Evolutionary conservation across 1,284 basidiomycete genomes (phyloP).

Genomic region (Moesziomyces globuligerus): DNA sequence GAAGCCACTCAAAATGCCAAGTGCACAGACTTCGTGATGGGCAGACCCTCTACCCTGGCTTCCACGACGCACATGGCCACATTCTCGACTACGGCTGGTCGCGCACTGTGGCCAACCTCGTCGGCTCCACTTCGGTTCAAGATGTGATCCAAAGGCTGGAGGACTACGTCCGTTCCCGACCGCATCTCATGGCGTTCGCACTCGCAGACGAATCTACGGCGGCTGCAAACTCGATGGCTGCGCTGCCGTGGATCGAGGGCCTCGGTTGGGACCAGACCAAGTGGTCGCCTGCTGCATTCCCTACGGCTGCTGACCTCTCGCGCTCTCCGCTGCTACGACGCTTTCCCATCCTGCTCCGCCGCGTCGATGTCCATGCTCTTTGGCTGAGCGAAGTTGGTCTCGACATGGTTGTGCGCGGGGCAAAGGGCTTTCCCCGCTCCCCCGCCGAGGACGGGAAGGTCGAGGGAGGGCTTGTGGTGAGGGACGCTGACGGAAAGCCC

Average conservation of each 20-base stretch:
- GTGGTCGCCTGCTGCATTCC: slow-evolving; percentile 70
- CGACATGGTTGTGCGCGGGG: slow-evolving; percentile 14
- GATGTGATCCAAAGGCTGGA: slow-evolving; percentile 51
- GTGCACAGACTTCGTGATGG: slow-evolving; percentile 22
- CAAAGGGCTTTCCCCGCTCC: slow-evolving; percentile 64
- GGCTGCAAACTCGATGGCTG: neutral
- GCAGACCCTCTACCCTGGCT: slow-evolving; percentile 48
- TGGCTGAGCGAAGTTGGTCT: slow-evolving; percentile 82
- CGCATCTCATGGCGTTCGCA: slow-evolving; percentile 27
- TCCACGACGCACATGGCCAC: slow-evolving; percentile 63
- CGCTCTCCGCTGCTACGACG: slow-evolving; percentile 43
- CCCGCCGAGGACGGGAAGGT: slow-evolving; percentile 69
- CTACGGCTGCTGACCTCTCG: slow-evolving; percentile 76
- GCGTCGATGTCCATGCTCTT: slow-evolving; percentile 80
- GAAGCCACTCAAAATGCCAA: slow-evolving; percentile 13
- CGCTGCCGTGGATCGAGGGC: slow-evolving; percentile 78
- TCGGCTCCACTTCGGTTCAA: slow-evolving; percentile 43
- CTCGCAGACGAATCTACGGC: slow-evolving; percentile 2
- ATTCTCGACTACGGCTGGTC: slow-evolving; percentile 60
- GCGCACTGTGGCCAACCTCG: slow-evolving; percentile 49
- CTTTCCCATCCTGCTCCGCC: slow-evolving; percentile 26
- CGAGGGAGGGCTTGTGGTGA: slow-evolving; percentile 80
- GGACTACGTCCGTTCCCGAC: slow-evolving; percentile 27
- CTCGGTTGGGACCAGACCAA: slow-evolving; percentile 91
- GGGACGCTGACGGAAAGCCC: slow-evolving; percentile 75